Evolutionary conservation across 495 filamentous ascomycete species (phyloP).

Genomic region (Chaetomium cochliodes): DNA sequence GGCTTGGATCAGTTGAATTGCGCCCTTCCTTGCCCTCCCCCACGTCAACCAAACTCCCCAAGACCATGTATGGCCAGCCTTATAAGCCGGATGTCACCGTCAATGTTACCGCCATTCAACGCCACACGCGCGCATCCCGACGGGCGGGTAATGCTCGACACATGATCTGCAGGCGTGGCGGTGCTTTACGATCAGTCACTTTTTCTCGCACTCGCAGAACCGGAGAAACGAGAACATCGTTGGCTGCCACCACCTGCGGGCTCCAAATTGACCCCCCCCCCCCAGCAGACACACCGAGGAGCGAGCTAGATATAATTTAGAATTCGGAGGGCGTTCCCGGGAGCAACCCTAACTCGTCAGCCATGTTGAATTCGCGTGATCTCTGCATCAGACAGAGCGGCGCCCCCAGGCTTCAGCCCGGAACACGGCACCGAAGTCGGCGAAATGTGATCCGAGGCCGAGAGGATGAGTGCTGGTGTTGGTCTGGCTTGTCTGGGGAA

Average conservation of each 20-base stretch:
- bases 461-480: background rate
- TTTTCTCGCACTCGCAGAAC: background rate
- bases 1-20: slow-evolving; percentile 1
- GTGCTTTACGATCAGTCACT: background rate
- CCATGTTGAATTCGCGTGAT: background rate
- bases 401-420: background rate
- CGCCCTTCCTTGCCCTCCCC: background rate
- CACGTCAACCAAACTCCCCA: background rate
- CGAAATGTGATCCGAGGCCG: background rate
- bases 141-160: background rate
- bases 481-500: slow-evolving; percentile 15
- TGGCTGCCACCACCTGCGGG: background rate
- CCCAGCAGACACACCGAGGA: background rate
- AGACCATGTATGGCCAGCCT: background rate
- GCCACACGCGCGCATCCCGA: slow-evolving; percentile 11
- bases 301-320: background rate
- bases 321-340: background rate
- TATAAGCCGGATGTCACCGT: slow-evolving; percentile 1
- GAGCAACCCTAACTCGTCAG: background rate
- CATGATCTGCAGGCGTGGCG: background rate
- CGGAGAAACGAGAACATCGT: background rate
- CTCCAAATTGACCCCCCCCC: background rate
- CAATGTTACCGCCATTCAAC: background rate
- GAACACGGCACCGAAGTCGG: slow-evolving; percentile 15
- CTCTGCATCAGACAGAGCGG: background rate